Conservation (phyloP, 1,284 basidiomycete species). For the Malassezia equina region DNA sequence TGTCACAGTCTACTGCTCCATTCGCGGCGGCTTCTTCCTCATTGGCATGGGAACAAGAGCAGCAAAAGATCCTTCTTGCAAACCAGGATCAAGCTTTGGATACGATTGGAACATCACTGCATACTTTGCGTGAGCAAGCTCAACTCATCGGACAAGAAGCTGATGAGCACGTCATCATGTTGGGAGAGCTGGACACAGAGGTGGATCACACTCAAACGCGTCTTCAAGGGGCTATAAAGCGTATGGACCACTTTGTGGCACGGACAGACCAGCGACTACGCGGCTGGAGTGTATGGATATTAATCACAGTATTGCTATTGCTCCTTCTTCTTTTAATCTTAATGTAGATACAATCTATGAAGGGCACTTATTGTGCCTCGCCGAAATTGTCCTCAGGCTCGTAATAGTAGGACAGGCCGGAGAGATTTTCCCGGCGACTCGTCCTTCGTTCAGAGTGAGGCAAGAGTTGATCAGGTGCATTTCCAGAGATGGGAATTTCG, state of each 20-base stretch:
- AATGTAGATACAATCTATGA: slow-evolving; percentile 3
- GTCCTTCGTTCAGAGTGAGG: not conserved
- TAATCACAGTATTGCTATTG: slow-evolving; percentile 25
- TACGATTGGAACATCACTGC: slow-evolving; percentile 35
- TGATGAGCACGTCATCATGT: slow-evolving; percentile 40
- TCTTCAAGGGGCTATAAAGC: slow-evolving; percentile 30
- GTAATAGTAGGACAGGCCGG: slow-evolving; percentile 16
- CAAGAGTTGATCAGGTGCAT: not conserved
- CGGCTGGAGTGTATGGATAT: slow-evolving; percentile 46
- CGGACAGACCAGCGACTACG: slow-evolving; percentile 38
- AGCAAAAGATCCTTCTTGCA: slow-evolving; percentile 32
- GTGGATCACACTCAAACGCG: slow-evolving; percentile 36
- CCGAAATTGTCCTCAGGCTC: not conserved
- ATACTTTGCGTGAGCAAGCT: slow-evolving; percentile 34
- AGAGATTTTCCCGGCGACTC: not conserved
- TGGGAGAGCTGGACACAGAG: slow-evolving; percentile 38
- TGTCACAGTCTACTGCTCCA: not conserved
- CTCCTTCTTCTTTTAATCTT: slow-evolving; percentile 9
- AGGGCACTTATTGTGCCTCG: not conserved
- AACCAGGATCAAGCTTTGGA: slow-evolving; percentile 42
- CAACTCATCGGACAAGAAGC: slow-evolving; percentile 41
- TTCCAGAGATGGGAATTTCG: not conserved
- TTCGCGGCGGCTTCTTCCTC: not conserved
- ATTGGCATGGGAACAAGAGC: slow-evolving; percentile 43
- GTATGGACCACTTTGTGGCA: slow-evolving; percentile 40